A percentile compares a stretch with the other conserved stretches of the same genome.
Evolutionary conservation across 2,329 filamentous ascomycete genomes (phyloP).

Genomic region (Aspergillus pseudoglaucus): DNA sequence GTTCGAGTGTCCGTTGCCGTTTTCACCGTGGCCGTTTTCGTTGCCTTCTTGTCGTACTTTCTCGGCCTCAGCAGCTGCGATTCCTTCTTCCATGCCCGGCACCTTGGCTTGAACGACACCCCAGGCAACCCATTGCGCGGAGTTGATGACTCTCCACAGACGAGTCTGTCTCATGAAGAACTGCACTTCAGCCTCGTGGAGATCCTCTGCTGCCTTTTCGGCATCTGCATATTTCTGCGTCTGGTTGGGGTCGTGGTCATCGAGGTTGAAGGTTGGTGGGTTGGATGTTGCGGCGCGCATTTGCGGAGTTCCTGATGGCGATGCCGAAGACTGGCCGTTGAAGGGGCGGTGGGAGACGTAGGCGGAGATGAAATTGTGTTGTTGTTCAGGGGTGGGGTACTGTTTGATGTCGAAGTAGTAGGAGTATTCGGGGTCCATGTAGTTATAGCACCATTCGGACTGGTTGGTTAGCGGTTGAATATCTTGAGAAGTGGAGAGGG

Average conservation of each 20-base stretch:
- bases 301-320: conserved; percentile 23
- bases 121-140: conserved; percentile 90
- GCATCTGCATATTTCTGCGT: conserved; percentile 50
- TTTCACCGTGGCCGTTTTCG: conserved; percentile 1
- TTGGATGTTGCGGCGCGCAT: conserved; percentile 49
- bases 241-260: conserved; percentile 52
- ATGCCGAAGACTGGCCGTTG: conserved; percentile 14
- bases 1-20: conserved; percentile 4
- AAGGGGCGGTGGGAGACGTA: conserved; percentile 75
- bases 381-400: conserved; percentile 76
- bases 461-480: conserved; percentile 20
- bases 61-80: conserved; percentile 11
- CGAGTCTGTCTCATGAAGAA: conserved; percentile 70
- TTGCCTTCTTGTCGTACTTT: conserved; percentile 4
- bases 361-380: conserved; percentile 74
- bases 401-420: conserved; percentile 60
- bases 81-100: conserved; percentile 56
- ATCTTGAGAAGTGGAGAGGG: too few relatives aligned
- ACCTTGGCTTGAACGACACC: conserved; percentile 92
- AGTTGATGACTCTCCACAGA: conserved; percentile 82
- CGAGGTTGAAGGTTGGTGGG: conserved; percentile 67
- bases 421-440: conserved; percentile 64
- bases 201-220: conserved; percentile 57
- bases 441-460: conserved; percentile 97
- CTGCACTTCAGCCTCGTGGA: conserved; percentile 60